Percentiles rank a stretch among this genome's conserved stretches.
Conservation (phyloP, 2,329 filamentous ascomycete species). For the Emmonsiellopsis sp. region DNA sequence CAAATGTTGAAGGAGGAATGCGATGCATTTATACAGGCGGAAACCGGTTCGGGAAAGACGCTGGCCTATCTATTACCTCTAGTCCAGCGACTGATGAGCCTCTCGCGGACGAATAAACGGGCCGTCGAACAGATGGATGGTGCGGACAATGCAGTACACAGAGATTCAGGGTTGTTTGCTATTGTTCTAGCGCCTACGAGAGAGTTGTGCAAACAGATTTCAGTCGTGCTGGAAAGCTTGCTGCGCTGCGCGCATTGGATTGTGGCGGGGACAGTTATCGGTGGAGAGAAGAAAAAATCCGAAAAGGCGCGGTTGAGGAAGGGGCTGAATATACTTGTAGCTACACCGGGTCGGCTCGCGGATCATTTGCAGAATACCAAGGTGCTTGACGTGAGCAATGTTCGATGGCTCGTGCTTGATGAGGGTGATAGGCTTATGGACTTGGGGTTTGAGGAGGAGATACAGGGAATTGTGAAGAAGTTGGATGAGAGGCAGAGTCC, state of each 20-base stretch:
- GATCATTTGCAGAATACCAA: conserved; percentile 93
- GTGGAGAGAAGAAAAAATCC: conserved; percentile 63
- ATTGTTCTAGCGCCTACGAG: conserved; percentile 89
- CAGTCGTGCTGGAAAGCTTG: conserved; percentile 72
- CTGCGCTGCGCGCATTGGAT: conserved; percentile 89
- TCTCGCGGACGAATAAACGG: conserved; percentile 48
- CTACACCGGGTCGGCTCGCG: conserved; percentile 80
- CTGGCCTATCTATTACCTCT: conserved; percentile 91
- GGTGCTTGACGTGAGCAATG: conserved; percentile 75
- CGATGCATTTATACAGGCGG: conserved; percentile 92
- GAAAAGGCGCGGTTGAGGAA: conserved; percentile 93
- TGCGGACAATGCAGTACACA: conserved; percentile 50
- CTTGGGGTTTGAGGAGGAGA: conserved; percentile 88
- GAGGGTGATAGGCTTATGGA: conserved; percentile 99
- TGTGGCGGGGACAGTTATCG: conserved; percentile 75
- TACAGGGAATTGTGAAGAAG: conserved; percentile 74
- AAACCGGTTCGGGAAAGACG: conserved; percentile 96
- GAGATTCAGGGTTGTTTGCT: conserved; percentile 84
- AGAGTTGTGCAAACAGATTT: conserved; percentile 90
- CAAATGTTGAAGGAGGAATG: conserved; percentile 70
- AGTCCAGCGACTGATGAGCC: conserved; percentile 72
- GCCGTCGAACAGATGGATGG: conserved; percentile 25
- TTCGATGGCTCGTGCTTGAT: conserved; percentile 88
- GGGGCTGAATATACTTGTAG: conserved; percentile 89
- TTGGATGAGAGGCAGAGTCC: conserved; percentile 59